phyloP scores from a whole-genome alignment of 2,329 filamentous ascomycete genomes.

The Trichophyton simii region DNA sequence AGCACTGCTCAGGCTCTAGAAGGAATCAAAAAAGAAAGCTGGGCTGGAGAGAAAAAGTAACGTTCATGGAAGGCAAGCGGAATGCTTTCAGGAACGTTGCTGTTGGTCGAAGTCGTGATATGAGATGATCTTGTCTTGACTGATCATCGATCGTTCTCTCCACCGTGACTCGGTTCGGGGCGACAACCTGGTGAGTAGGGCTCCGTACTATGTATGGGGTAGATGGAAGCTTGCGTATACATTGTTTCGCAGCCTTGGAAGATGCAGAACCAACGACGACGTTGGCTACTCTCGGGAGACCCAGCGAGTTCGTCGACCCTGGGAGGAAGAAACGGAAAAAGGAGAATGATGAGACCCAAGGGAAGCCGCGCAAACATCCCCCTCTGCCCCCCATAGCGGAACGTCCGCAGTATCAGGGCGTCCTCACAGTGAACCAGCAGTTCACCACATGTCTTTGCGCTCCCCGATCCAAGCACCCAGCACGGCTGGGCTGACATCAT shows the following conservation, averaged over 20 bases:
- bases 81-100: not conserved
- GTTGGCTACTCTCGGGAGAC: not conserved
- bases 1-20: not conserved
- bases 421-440: not conserved
- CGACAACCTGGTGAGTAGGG: not conserved
- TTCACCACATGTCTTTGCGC: not conserved
- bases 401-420: no score
- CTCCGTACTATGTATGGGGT: not conserved
- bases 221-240: not conserved
- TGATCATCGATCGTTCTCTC: not conserved
- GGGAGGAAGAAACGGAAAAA: no score
- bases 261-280: not conserved
- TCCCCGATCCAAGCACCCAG: not conserved
- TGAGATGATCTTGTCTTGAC: not conserved
- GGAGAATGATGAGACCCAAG: no score
- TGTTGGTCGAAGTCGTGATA: not conserved
- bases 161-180: not conserved
- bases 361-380: not conserved
- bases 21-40: not conserved
- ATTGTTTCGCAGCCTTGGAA: not conserved
- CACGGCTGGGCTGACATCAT: conserved; percentile 4
- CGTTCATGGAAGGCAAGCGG: not conserved
- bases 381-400: not conserved
- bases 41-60: not conserved
- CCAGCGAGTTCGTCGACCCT: not conserved